These are phyloP conservation scores for Cercophora scortea DNA, from an alignment of 495 filamentous ascomycete species.

Conservation along the genomic window DNA sequence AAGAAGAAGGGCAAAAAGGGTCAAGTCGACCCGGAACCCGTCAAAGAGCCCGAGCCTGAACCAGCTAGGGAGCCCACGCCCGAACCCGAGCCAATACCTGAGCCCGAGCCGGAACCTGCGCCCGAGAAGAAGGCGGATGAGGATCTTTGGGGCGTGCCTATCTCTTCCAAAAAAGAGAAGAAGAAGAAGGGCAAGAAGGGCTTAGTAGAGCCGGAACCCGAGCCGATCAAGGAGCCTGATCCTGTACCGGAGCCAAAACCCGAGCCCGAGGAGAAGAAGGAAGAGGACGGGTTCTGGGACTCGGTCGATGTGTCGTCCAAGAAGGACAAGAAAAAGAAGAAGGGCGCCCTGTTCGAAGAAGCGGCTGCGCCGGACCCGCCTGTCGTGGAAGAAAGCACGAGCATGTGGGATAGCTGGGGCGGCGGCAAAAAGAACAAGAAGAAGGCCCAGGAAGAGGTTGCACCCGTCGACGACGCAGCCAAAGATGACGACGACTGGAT, in stretches of 20 bases:
- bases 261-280: conserved; percentile 3
- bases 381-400: not conserved
- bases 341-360: conserved; percentile 2
- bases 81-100: conserved; percentile 1
- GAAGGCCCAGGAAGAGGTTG: conserved; percentile 28
- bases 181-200: conserved; percentile 17
- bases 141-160: conserved; percentile 10
- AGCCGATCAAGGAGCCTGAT: not conserved
- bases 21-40: conserved; percentile 5
- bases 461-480: conserved; percentile 10
- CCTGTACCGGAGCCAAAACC: not conserved
- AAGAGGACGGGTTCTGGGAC: conserved; percentile 13
- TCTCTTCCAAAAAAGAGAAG: conserved; percentile 13
- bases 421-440: conserved; percentile 31
- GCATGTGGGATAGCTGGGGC: conserved; percentile 1
- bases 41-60: conserved; percentile 10
- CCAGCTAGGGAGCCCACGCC: conserved; percentile 7
- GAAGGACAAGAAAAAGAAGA: conserved; percentile 29
- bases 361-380: conserved; percentile 7
- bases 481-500: conserved; percentile 19
- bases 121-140: conserved; percentile 15
- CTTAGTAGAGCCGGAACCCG: conserved; percentile 1
- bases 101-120: conserved; percentile 21
- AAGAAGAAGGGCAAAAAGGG: conserved; percentile 26
- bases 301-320: conserved; percentile 5